These are phyloP conservation scores for Albophoma yamanashiensis DNA, from an alignment of 2,329 filamentous ascomycete species.

Conservation along the genomic window DNA sequence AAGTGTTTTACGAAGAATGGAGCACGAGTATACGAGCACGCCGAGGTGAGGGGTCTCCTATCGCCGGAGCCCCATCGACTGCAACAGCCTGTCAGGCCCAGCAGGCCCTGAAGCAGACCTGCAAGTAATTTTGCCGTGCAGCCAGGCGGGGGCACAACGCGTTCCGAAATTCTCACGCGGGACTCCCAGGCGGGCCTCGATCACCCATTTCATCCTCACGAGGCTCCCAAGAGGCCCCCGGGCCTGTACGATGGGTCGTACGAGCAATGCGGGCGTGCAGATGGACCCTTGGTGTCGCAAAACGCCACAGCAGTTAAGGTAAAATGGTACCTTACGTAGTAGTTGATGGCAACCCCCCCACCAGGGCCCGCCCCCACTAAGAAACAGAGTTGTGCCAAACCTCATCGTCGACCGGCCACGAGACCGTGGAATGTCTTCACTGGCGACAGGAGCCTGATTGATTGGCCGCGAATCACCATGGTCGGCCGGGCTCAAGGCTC, in stretches of 20 bases:
- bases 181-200: not conserved
- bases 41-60: not conserved
- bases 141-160: too few species aligned
- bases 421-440: not conserved
- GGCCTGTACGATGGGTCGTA: not conserved
- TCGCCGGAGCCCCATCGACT: too few species aligned
- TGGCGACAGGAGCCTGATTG: not conserved
- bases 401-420: not conserved
- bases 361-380: not conserved
- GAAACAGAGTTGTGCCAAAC: not conserved
- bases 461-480: not conserved
- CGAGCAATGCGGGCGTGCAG: not conserved
- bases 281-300: not conserved
- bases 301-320: not conserved
- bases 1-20: not conserved
- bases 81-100: not conserved
- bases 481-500: not conserved
- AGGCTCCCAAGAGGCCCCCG: not conserved
- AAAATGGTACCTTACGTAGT: too few species aligned
- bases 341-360: too few species aligned
- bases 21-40: not conserved
- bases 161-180: not conserved
- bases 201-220: not conserved
- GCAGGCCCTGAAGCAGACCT: not conserved
- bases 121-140: too few species aligned